Base-by-base conservation (phyloP, 352 stramenopile genomes). In the Pseudoperonospora humuli region DNA sequence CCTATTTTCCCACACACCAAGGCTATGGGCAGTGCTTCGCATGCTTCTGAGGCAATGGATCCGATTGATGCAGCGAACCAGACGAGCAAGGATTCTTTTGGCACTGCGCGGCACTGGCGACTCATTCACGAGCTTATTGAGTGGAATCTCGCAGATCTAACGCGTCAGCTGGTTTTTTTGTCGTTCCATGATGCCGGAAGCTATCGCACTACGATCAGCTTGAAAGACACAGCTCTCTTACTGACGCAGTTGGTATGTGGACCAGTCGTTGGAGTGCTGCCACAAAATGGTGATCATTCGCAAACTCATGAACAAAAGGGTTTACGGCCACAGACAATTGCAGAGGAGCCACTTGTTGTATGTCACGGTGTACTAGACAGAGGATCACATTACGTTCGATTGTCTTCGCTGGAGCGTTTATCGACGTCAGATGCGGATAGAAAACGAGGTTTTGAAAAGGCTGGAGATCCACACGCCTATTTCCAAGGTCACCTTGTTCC, bases 211-310 rank as follows among this genome's bases (percentile, higher is more conserved):
- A 35, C 44, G 0, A 18, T 78, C 25, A 60, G 33, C 10, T 20
- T 78, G 2, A 70, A 68, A 25, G 56, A 72, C 26, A 76, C 62
- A 15, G 64, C 37, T 13, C 37, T 73, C 5, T 49, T 37, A 3
- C 58, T 80, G 5, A 36, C 25, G 3, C 65, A 80, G 29, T 37
- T 69, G n/a, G n/a, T 75, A 0, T 82, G 70, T 2, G 70, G 70
- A 4, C 54, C 70, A 1, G 15, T 62, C n/a, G 34, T 53, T 7
- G 36, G 40, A 1, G 25, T 50, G 17, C 39, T 14, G 10, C 5
- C 25, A 25, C 19, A 13, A 3, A 33, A 8, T 15, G 3, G 13
- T 37, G 29, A 13, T 3, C n/a, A 26, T 18, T 24, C 17, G 11
- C 21, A 3, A n/a, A n/a, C n/a, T n/a, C n/a, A n/a, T n/a, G n/a